A percentile compares a stretch with the other conserved stretches of the same genome.
phyloP scores from a whole-genome alignment of 129 eudicot species.

The Oenanthe sinensis region DNA sequence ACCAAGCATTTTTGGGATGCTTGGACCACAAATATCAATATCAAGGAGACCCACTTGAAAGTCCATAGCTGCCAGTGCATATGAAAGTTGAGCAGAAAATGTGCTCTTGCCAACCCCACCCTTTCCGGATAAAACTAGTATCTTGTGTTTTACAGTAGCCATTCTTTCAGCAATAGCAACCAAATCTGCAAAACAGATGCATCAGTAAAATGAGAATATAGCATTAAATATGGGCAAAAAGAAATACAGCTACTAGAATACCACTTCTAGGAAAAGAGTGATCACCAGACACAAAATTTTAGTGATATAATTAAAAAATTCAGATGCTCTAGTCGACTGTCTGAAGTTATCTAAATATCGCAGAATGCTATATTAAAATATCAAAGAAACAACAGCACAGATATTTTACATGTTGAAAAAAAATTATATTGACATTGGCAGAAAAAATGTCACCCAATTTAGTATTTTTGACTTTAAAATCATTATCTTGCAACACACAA shows the following conservation, averaged over 20 bases:
- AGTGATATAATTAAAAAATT: not conserved
- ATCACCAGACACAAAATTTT: not conserved
- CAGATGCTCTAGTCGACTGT: not conserved
- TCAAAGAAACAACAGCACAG: not conserved
- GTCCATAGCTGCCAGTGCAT: slow-evolving; percentile 77
- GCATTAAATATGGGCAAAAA: not conserved
- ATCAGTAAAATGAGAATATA: not conserved
- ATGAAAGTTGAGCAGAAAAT: slow-evolving; percentile 87
- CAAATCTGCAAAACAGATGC: slow-evolving; percentile 41
- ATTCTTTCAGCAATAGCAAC: slow-evolving; percentile 72
- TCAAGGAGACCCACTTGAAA: slow-evolving; percentile 87
- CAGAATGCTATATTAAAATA: not conserved
- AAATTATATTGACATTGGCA: not conserved
- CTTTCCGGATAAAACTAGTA: slow-evolving; percentile 78
- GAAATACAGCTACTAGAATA: not conserved
- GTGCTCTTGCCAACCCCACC: slow-evolving; percentile 99
- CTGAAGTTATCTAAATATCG: not conserved
- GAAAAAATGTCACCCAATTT: not conserved
- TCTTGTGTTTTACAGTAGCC: slow-evolving; percentile 93
- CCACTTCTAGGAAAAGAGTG: not conserved
- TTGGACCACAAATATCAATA: slow-evolving; percentile 90
- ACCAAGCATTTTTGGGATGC: slow-evolving; percentile 95
- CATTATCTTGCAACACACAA: not conserved
- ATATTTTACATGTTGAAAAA: not conserved
- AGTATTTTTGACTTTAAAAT: not conserved